These are phyloP conservation scores for Auricularia sp. DNA, from an alignment of 768 basidiomycete species.

Conservation along the genomic window DNA sequence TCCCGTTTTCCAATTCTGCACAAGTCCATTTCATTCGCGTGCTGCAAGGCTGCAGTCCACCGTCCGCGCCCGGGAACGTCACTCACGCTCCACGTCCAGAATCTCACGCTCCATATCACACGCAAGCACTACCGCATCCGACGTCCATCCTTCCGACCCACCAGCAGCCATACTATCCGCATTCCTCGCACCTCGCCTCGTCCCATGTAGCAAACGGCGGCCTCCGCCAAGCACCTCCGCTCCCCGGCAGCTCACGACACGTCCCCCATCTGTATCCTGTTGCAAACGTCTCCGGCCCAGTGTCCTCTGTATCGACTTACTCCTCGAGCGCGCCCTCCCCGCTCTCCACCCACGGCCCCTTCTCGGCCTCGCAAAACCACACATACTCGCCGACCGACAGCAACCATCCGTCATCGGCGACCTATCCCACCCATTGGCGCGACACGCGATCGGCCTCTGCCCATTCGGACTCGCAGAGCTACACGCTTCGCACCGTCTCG, in stretches of 20 bases:
- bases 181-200: neutral
- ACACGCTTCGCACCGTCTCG: neutral
- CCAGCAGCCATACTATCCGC: neutral
- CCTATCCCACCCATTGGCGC: neutral
- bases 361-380: neutral
- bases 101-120: neutral
- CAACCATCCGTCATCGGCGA: neutral
- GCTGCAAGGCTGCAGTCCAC: no score
- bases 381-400: neutral
- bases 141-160: neutral
- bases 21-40: neutral
- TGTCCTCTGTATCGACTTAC: neutral
- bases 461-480: neutral
- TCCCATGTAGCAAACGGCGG: neutral
- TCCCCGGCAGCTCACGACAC: neutral
- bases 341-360: neutral
- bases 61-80: no score
- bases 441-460: no score
- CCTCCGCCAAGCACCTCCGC: neutral
- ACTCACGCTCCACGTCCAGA: neutral
- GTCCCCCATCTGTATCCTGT: slow-evolving; percentile 1
- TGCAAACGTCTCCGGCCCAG: neutral
- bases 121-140: neutral
- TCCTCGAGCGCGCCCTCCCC: neutral
- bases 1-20: neutral